Evolutionary conservation across 192 early-diverging fungal genomes (phyloP).

Genomic region (Glomus cerebriforme): DNA sequence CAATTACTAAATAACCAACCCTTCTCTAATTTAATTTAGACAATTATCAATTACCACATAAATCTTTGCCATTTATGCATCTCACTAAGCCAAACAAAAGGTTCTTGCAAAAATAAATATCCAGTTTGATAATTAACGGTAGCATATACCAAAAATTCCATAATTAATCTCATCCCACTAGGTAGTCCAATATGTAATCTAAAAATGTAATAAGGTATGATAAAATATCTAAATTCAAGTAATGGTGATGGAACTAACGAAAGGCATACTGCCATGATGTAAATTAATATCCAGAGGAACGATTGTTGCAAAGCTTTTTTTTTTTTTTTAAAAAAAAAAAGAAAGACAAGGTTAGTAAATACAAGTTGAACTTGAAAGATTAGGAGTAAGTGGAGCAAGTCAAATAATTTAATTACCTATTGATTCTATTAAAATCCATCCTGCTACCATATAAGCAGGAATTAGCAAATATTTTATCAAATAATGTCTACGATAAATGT

Average conservation of each 20-base stretch:
- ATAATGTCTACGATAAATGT: slow-evolving; percentile 63
- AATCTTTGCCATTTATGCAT: slow-evolving; percentile 76
- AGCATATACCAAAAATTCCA: slow-evolving; percentile 53
- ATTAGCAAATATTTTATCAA: slow-evolving; percentile 59
- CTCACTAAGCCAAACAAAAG: slow-evolving; percentile 79
- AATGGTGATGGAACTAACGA: slow-evolving; percentile 89
- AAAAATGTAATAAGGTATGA: slow-evolving; percentile 79
- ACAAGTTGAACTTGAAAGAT: no score
- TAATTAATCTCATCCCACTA: slow-evolving; percentile 32
- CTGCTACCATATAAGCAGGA: slow-evolving; percentile 63
- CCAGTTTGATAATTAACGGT: slow-evolving; percentile 68
- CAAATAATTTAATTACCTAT: slow-evolving; percentile 46
- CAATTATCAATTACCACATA: slow-evolving; percentile 91
- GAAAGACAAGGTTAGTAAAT: not conserved
- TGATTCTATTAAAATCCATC: slow-evolving; percentile 41
- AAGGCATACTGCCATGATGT: slow-evolving; percentile 52
- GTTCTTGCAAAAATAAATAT: slow-evolving; percentile 70
- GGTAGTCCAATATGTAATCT: slow-evolving; percentile 62
- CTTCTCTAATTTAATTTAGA: no score
- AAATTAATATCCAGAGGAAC: slow-evolving; percentile 58
- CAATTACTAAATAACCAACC: no score
- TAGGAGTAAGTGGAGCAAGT: no score
- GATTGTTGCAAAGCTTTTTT: slow-evolving; percentile 46
- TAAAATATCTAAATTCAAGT: slow-evolving; percentile 95
- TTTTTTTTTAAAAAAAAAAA: no score